These are phyloP conservation scores for Alternaria ethzedia DNA, from an alignment of 2,329 filamentous ascomycete genomes.

Conservation along the genomic window DNA sequence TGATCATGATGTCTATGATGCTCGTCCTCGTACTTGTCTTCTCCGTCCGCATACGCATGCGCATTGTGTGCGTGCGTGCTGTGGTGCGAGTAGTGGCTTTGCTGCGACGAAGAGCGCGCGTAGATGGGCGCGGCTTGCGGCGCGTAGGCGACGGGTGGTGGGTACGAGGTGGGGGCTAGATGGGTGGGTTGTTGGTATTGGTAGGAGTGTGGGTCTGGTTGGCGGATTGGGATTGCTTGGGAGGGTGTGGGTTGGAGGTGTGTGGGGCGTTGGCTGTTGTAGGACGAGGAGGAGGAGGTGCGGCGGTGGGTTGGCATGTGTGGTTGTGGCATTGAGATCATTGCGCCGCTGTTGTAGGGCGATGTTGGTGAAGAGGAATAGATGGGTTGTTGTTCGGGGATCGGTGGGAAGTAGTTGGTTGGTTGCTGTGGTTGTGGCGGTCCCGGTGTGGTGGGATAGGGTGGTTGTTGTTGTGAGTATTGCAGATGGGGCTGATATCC, in stretches of 20 bases:
- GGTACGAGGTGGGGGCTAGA: background rate
- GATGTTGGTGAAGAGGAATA: constrained; percentile 8
- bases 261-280: background rate
- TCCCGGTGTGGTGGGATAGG: constrained; percentile 21
- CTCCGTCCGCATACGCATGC: constrained; percentile 12
- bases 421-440: constrained; percentile 1
- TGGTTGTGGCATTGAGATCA: background rate
- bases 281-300: constrained; percentile 10
- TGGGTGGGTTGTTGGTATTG: background rate
- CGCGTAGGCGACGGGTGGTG: constrained; percentile 5
- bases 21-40: constrained; percentile 6
- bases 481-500: constrained; percentile 14
- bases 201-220: background rate
- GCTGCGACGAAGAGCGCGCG: constrained; percentile 8
- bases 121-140: constrained; percentile 1
- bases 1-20: background rate
- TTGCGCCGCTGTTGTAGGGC: background rate
- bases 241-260: background rate
- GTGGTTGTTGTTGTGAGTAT: constrained; percentile 14
- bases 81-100: constrained; percentile 5
- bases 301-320: constrained; percentile 1
- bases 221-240: constrained; percentile 7
- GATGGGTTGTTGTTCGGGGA: constrained; percentile 14
- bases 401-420: constrained; percentile 8
- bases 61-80: constrained; percentile 5